Conservation (phyloP, 2,329 filamentous ascomycete genomes). For the Fusarium gaditjirri region DNA sequence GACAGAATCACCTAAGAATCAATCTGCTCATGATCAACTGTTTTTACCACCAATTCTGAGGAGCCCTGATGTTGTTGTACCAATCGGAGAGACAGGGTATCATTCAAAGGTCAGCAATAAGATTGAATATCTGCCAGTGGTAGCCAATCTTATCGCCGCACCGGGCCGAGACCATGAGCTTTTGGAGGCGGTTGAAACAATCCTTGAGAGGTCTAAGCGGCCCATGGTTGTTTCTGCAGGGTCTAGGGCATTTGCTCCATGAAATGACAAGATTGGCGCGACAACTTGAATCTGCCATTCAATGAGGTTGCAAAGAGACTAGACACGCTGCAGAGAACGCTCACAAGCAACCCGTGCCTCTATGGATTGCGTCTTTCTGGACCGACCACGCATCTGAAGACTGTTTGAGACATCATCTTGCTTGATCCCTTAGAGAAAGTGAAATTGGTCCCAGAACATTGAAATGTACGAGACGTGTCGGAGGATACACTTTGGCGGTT, state of each 20-base stretch:
- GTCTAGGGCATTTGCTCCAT: neutral
- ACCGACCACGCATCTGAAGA: no score
- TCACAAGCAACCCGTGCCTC: no score
- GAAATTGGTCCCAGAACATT: no score
- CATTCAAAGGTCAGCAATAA: neutral
- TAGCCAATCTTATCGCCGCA: neutral
- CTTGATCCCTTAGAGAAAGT: no score
- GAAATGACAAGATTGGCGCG: accelerated
- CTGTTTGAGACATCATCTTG: no score
- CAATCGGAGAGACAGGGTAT: accelerated
- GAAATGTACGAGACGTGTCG: no score
- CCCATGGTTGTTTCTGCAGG: accelerated
- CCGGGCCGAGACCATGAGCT: neutral
- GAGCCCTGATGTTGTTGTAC: neutral
- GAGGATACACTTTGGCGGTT: no score
- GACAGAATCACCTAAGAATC: neutral
- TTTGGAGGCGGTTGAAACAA: neutral
- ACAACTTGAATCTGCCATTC: no score
- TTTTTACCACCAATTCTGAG: neutral
- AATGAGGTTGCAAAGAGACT: no score
- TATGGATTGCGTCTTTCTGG: no score
- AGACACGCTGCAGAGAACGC: no score
- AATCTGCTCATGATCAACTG: neutral
- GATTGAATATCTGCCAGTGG: neutral
- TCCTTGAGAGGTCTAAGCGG: neutral